Evolutionary conservation across 441 rosid species (phyloP), one percentile per base, ranked within the genome.

Genomic region (Erodium texanum): DNA sequence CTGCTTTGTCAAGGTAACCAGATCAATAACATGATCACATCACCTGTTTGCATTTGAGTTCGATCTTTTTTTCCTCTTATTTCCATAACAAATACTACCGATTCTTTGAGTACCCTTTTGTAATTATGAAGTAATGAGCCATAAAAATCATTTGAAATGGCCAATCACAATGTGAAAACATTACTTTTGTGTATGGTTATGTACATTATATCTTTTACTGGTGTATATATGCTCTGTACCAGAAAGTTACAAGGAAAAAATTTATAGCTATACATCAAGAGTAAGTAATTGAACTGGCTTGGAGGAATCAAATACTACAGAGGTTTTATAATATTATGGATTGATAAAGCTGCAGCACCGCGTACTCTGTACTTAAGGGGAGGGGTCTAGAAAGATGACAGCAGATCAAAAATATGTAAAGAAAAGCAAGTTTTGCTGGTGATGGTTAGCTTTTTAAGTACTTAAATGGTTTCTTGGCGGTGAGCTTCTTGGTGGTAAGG

Each of bases 291-390:
- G 6, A 0, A 52, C 1, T 5, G 18, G 22, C 22, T 18, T 11
- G 6, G 0, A 22, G 32, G 14, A 38, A 36, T n/a, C 45, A 9
- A 67, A 24, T 27, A 27, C 29, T 27, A 27, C 2, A 27, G 29
- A 27, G 29, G 4, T 27, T 65, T 34, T 3, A 48, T 66, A 66
- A 38, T 32, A 29, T 34, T 1, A 0, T 32, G 34, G 52, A 34
- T 32, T 12, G 65, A 12, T 41, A 38, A 52, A 62, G 66, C 11
- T 69, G 58, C 58, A 50, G 58, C 66, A 69, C 71, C 24, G 66
- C 43, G 16, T n/a, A 43, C 43, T 16, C 62, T 24, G 72, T 62
- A 63, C 19, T 45, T 11, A 14, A 15, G 62, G 59, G 59, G 15
- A 10, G 7, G 22, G 23, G n/a, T n/a, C n/a, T 1, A 27, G 29